Evolutionary conservation across 2,329 filamentous ascomycete species (phyloP).

Genomic region (Furcasterigmium sp.): DNA sequence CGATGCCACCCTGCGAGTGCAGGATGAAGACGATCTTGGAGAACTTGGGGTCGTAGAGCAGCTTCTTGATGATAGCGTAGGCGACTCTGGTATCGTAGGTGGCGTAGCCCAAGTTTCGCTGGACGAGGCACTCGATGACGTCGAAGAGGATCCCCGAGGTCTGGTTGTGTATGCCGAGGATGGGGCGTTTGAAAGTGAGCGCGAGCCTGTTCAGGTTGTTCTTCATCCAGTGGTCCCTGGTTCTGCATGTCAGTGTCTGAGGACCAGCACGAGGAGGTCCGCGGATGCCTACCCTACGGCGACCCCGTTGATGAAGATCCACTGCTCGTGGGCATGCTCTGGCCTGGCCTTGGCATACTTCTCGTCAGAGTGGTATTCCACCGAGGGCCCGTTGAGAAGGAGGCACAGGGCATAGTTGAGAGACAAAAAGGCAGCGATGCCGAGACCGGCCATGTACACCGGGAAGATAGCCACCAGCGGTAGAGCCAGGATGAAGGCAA

Average conservation of each 20-base stretch:
- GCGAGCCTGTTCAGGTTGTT: conserved; percentile 67
- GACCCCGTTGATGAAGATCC: conserved; percentile 78
- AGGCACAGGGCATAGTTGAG: conserved; percentile 48
- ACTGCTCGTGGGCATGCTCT: conserved; percentile 59
- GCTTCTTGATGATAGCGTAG: conserved; percentile 56
- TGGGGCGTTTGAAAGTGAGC: conserved; percentile 63
- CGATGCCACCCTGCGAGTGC: conserved; percentile 74
- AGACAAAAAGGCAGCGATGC: conserved; percentile 36
- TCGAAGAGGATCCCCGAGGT: conserved; percentile 74
- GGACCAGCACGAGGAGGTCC: background rate
- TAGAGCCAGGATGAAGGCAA: conserved; percentile 53
- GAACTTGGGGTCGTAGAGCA: conserved; percentile 55
- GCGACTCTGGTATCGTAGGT: conserved; percentile 62
- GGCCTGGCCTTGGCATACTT: conserved; percentile 43
- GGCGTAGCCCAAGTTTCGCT: conserved; percentile 68
- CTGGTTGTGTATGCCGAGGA: conserved; percentile 70
- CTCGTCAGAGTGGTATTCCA: conserved; percentile 46
- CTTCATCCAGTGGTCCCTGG: conserved; percentile 60
- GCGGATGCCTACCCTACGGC: conserved; percentile 46
- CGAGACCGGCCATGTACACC: conserved; percentile 38
- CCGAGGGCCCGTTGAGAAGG: conserved; percentile 45
- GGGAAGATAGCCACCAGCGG: conserved; percentile 44
- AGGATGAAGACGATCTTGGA: conserved; percentile 69
- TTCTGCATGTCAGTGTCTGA: background rate
- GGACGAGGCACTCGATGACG: conserved; percentile 69